Base-by-base conservation (phyloP, 2,329 filamentous ascomycete genomes). In the Pezicula radicicola region DNA sequence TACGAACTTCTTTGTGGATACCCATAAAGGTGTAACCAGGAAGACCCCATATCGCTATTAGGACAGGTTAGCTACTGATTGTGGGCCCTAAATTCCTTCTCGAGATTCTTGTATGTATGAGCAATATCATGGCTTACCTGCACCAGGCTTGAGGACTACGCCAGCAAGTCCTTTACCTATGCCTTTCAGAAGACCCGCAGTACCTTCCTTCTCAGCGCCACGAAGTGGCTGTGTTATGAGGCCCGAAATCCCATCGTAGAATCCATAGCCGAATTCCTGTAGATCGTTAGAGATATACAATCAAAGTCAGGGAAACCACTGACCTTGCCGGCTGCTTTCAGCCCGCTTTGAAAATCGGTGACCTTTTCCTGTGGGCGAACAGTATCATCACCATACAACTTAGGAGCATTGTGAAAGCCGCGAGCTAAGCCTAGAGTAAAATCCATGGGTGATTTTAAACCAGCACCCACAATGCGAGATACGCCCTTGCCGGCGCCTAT, bases 351-450 rank as follows among this genome's bases (percentile, higher is more conserved):
- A 46, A 96, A 73, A 48, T 85, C 87, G 0, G 88, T 91, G 4
- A 96, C 88, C 60, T 89, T 90, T 52, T 91, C 87, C 1, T 81
- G 74, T n/a, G 87, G 86, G 8, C 89, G 80, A 1, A 96, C 84
- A 1, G 85, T 92, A 1, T 89, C 84, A 62, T 96, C 91, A 40
- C 91, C 88, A 65, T 96, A 96, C 1, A 96, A 74, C 59, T 83
- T 86, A 0, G 92, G 91, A 6, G 89, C 87, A 61, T 96, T 96
- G 65, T 93, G 87, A 66, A 96, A 95, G 0, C 92, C 92, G 67
- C 88, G 88, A 0, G 91, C 88, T 36, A 96, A 71, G 1, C 88
- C 88, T 40, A 96, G 72, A 39, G 89, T 89, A 57, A 96, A 87
- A 66, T 96, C 90, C 78, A 94, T 87, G 0, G 91, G 92, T 2